Percentiles rank a stretch among this genome's conserved stretches.
Conservation (phyloP, 2,329 filamentous ascomycete genomes). For the Cladobotryum protrusum region DNA sequence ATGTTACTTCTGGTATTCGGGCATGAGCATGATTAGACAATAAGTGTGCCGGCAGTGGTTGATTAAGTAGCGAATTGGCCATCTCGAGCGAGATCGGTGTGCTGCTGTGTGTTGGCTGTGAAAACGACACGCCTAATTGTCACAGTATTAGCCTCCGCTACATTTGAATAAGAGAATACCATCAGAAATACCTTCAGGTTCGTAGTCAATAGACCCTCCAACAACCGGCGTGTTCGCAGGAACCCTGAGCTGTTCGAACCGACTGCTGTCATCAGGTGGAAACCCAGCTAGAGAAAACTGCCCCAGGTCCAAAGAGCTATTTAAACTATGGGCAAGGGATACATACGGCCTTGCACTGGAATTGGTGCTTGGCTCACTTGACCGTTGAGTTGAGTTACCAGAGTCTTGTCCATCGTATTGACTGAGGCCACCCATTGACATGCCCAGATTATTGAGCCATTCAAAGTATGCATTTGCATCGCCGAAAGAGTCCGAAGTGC, state of each 20-base stretch:
- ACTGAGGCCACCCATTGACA: conserved; percentile 12
- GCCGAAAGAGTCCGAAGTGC: conserved; percentile 16
- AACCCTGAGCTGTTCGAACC: conserved; percentile 25
- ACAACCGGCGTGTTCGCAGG: conserved; percentile 39
- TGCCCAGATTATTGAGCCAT: conserved; percentile 18
- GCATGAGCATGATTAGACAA: conserved; percentile 24
- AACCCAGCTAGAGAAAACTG: conserved; percentile 17
- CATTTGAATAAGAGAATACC: background rate
- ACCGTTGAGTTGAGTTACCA: conserved; percentile 7
- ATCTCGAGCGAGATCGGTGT: conserved; percentile 15
- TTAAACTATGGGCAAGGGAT: conserved; percentile 11
- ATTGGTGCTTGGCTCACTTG: conserved; percentile 31
- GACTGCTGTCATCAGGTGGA: conserved; percentile 27
- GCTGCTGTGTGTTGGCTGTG: background rate
- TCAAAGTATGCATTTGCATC: conserved; percentile 23
- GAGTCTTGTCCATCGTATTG: conserved; percentile 8
- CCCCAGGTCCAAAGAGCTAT: conserved; percentile 7
- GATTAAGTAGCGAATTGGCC: conserved; percentile 43
- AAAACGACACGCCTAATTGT: conserved; percentile 14
- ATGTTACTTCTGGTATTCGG: conserved; percentile 34
- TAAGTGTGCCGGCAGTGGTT: conserved; percentile 34
- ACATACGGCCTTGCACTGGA: conserved; percentile 38
- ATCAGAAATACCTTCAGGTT: conserved; percentile 15
- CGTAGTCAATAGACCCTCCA: conserved; percentile 7
- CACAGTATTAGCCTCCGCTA: conserved; percentile 2